Base-by-base conservation (phyloP, 371 early-diverging fungal species). In the Mortierella sp. region DNA sequence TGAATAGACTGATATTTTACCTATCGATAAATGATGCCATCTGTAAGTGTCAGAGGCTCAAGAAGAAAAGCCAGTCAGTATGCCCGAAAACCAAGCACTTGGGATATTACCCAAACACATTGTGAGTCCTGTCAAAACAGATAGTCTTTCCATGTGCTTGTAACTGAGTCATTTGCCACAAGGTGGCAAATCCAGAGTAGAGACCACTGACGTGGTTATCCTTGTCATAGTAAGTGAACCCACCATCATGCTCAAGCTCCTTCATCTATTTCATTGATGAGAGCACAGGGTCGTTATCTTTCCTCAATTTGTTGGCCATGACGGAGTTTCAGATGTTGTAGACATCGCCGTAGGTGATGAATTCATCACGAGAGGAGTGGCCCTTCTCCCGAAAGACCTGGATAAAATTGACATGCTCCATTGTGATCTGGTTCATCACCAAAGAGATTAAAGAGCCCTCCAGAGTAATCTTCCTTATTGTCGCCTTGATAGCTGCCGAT, bases 391-490 rank as follows among this genome's bases (percentile, higher is more conserved):
- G n/a, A 15, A 53, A 7, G 60, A 72, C 53, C 43, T 53, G 63
- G 4, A 46, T 62, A 23, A 72, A 72, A 25, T 63, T 66, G 37
- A 52, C 63, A 44, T 72, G 63, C 43, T 66, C 67, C 66, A 72
- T 72, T 12, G 72, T 66, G n/a, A 72, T n/a, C n/a, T 63, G 51
- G 44, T 72, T 52, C 72, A 66, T 66, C 4, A 62, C 63, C 2
- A 45, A 51, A 14, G 58, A 58, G 26, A 72, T 66, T 6, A 60
- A 53, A 19, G 67, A 62, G 29, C 67, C 66, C 44, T 72, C 58
- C n/a, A 57, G n/a, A 9, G 66, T 50, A n/a, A n/a, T n/a, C n/a
- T n/a, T n/a, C n/a, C n/a, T n/a, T n/a, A n/a, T n/a, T n/a, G n/a
- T n/a, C n/a, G n/a, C n/a, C n/a, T n/a, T n/a, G n/a, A n/a, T n/a